phyloP scores from a whole-genome alignment of 2,329 filamentous ascomycete species.

The Venturia asperata region DNA sequence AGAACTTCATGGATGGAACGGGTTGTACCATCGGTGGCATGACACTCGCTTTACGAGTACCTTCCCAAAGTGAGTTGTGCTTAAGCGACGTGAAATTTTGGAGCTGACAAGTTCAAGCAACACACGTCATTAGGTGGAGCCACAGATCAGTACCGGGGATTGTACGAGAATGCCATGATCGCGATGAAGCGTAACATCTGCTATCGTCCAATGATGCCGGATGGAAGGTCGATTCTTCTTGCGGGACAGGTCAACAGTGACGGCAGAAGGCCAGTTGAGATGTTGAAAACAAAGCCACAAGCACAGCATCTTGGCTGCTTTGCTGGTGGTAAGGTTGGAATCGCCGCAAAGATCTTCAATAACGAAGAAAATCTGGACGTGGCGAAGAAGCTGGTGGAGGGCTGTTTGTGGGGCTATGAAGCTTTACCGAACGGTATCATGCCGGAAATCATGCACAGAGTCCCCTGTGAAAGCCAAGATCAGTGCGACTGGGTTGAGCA shows the following conservation, averaged over 20 bases:
- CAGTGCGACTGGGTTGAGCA: constrained; percentile 14
- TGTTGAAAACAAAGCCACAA: constrained; percentile 37
- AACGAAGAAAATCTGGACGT: constrained; percentile 42
- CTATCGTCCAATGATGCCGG: constrained; percentile 66
- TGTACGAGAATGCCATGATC: constrained; percentile 63
- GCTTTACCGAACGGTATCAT: constrained; percentile 45
- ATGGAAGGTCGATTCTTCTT: constrained; percentile 62
- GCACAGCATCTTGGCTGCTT: constrained; percentile 49
- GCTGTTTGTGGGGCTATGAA: constrained; percentile 51
- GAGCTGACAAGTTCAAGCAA: constrained; percentile 32
- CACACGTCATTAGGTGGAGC: constrained; percentile 64
- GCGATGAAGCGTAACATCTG: constrained; percentile 66
- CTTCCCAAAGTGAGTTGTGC: constrained; percentile 43
- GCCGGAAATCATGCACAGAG: constrained; percentile 43
- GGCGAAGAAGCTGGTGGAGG: constrained; percentile 45
- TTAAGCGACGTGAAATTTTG: not conserved
- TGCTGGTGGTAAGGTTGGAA: constrained; percentile 48
- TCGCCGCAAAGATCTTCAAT: constrained; percentile 47
- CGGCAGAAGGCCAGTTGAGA: constrained; percentile 36
- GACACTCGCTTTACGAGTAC: constrained; percentile 53
- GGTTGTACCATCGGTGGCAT: constrained; percentile 49
- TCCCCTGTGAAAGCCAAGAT: constrained; percentile 36
- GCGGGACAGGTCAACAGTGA: constrained; percentile 48
- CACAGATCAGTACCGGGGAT: constrained; percentile 60
- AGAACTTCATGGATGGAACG: constrained; percentile 22